Evolutionary conservation across 176 grass and related monocot species (phyloP).

Genomic region (Leersia perrieri): DNA sequence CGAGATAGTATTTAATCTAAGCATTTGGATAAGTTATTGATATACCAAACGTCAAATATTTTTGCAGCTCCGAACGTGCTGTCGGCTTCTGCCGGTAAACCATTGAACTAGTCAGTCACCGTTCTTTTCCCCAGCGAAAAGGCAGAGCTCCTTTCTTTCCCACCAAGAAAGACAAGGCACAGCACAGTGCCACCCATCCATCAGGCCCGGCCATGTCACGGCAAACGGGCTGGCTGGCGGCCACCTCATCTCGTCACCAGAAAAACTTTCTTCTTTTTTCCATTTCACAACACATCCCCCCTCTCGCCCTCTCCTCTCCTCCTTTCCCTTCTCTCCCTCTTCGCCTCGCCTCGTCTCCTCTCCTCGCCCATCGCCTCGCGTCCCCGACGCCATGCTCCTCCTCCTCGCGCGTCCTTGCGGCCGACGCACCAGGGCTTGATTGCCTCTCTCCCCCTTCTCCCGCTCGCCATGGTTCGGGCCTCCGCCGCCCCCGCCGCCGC

Average conservation of each 20-base stretch:
- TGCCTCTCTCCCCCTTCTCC: background rate
- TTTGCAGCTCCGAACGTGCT: background rate
- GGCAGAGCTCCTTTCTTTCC: conserved; percentile 6
- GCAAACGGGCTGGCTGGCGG: background rate
- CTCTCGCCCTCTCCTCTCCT: background rate
- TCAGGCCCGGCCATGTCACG: conserved; percentile 5
- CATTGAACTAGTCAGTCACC: background rate
- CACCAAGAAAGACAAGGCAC: conserved; percentile 31
- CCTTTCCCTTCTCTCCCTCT: background rate
- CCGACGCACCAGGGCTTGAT: background rate
- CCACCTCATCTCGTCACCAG: conserved; percentile 12
- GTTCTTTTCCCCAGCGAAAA: background rate
- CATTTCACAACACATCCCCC: background rate
- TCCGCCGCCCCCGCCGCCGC: conserved; percentile 9
- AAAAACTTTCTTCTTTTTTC: background rate
- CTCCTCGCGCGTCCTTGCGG: conserved; percentile 10
- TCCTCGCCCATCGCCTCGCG: background rate
- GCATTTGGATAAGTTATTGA: too few species aligned
- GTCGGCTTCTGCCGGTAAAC: background rate
- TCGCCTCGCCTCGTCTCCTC: background rate
- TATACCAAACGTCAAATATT: too few species aligned
- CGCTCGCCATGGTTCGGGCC: background rate
- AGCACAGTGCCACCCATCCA: conserved; percentile 19
- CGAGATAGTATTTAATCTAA: too few species aligned
- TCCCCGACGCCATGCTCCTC: background rate